These are phyloP conservation scores for Carex kokanica DNA, from an alignment of 176 grass and related monocot species.

Conservation along the genomic window DNA sequence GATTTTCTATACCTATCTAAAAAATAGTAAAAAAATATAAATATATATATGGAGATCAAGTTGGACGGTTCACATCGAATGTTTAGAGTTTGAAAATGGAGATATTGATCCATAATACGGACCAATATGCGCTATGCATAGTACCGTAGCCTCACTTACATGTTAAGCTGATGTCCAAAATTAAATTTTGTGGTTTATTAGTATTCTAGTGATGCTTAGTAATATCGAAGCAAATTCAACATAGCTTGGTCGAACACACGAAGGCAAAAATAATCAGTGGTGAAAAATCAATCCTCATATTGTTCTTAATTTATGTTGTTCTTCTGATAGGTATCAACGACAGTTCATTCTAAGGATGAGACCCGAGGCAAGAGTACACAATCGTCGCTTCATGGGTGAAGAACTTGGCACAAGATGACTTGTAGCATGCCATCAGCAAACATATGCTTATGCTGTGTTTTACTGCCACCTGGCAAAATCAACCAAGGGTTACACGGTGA, in stretches of 20 bases:
- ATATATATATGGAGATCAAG: no score
- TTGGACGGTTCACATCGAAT: no score
- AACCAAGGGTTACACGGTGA: conserved; percentile 65
- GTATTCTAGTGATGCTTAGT: no score
- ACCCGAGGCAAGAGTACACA: conserved; percentile 54
- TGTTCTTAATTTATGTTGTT: neutral
- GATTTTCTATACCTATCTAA: no score
- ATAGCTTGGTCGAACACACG: neutral
- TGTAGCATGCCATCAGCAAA: conserved; percentile 74
- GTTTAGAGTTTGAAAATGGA: no score
- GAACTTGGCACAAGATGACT: conserved; percentile 22
- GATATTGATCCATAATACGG: no score
- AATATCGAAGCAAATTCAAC: neutral
- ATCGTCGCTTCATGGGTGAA: conserved; percentile 33
- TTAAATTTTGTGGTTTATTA: no score
- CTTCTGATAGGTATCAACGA: conserved; percentile 28
- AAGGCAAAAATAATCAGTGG: neutral
- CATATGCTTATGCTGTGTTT: conserved; percentile 79
- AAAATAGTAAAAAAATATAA: no score
- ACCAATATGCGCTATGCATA: no score
- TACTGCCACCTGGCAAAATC: conserved; percentile 55
- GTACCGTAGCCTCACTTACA: no score
- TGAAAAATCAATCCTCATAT: neutral
- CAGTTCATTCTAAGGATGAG: conserved; percentile 30
- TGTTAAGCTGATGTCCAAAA: no score